Percentiles rank a stretch among this genome's conserved stretches.
These are phyloP conservation scores for Chytriomyces sp. DNA, from an alignment of 192 early-diverging fungal genomes.

Conservation along the genomic window DNA sequence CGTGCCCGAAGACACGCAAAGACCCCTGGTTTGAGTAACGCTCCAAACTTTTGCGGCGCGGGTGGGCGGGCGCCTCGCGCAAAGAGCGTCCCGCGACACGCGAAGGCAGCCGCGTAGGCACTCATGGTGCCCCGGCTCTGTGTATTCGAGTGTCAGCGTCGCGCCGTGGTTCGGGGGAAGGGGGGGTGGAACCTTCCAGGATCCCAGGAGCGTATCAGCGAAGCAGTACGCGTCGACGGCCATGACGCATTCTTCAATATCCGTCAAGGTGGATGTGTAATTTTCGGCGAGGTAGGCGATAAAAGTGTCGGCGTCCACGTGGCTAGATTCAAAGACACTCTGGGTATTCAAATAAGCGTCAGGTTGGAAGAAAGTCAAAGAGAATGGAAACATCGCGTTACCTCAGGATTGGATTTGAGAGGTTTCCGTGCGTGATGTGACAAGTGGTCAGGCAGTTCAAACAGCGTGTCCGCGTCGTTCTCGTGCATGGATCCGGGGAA, in stretches of 20 bases:
- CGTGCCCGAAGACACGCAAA: not conserved
- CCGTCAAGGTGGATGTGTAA: conserved; percentile 33
- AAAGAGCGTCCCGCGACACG: conserved; percentile 37
- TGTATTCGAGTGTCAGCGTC: not conserved
- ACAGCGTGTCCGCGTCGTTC: too few species aligned
- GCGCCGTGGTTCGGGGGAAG: not conserved
- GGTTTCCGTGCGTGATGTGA: conserved; percentile 25
- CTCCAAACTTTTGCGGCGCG: conserved; percentile 31
- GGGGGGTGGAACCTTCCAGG: conserved; percentile 34
- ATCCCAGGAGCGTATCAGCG: conserved; percentile 36
- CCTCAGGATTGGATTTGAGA: conserved; percentile 45
- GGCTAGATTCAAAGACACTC: conserved; percentile 36
- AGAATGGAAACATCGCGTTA: conserved; percentile 19
- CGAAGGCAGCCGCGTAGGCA: conserved; percentile 36
- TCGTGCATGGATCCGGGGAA: conserved; percentile 2
- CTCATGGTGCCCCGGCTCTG: conserved; percentile 33
- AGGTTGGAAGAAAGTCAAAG: not conserved
- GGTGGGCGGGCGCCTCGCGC: conserved; percentile 28
- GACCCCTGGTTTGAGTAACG: conserved; percentile 25
- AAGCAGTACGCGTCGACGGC: conserved; percentile 31
- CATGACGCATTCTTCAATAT: conserved; percentile 41
- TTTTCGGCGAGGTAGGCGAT: conserved; percentile 43
- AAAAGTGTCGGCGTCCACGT: conserved; percentile 38
- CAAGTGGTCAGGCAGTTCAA: conserved; percentile 30
- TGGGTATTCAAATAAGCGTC: conserved; percentile 15